Evolutionary conservation across 1,284 basidiomycete species (phyloP).

Genomic region (Puccinia horiana): DNA sequence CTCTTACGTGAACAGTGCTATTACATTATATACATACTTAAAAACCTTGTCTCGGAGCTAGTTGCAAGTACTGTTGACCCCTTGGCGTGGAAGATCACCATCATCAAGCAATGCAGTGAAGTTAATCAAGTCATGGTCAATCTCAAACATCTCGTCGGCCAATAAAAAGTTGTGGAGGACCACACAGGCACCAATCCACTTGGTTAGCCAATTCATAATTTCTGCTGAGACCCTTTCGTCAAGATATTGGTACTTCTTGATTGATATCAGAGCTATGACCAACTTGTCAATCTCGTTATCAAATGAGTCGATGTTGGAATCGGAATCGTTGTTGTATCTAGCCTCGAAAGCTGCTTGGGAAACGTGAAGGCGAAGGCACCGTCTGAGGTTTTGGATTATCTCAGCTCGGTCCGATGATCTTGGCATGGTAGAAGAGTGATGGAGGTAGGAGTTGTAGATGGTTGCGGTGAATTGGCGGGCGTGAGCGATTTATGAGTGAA

Average conservation of each 20-base stretch:
- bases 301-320: background rate
- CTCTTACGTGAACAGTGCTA: too few species aligned
- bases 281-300: background rate
- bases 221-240: background rate
- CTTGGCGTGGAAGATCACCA: background rate
- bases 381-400: background rate
- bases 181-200: constrained; percentile 21
- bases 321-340: too few species aligned
- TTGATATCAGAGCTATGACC: background rate
- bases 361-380: background rate
- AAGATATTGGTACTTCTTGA: background rate
- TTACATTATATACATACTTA: too few species aligned
- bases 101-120: background rate
- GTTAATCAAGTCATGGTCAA: background rate
- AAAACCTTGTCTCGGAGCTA: background rate
- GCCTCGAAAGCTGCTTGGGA: too few species aligned
- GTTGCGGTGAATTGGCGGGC: too few species aligned
- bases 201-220: background rate
- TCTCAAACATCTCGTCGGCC: background rate
- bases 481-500: too few species aligned
- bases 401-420: background rate
- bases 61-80: background rate
- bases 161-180: constrained; percentile 26
- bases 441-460: too few species aligned
- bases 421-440: too few species aligned